phyloP scores from a whole-genome alignment of 768 basidiomycete species.

The Russula emetica region DNA sequence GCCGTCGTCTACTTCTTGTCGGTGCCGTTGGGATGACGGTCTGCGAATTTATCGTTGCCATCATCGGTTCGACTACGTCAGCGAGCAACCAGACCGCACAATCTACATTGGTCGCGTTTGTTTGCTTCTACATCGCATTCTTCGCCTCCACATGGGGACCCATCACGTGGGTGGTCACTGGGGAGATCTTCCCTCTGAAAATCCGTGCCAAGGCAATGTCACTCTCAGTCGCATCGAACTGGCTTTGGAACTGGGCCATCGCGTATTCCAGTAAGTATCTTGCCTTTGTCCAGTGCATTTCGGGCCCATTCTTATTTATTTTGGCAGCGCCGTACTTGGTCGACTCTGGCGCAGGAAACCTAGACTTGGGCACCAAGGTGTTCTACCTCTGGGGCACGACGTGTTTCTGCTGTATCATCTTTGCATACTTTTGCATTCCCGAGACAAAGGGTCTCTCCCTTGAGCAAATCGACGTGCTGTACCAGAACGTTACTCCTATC shows the following conservation, averaged over 20 bases:
- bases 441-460: constrained; percentile 82
- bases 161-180: constrained; percentile 57
- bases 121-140: constrained; percentile 46
- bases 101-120: constrained; percentile 41
- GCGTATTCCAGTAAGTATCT: constrained; percentile 30
- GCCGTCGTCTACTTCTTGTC: constrained; percentile 70
- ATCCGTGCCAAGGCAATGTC: constrained; percentile 82
- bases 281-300: not conserved
- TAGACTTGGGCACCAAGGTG: constrained; percentile 62
- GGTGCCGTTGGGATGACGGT: constrained; percentile 80
- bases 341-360: constrained; percentile 43
- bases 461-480: constrained; percentile 80
- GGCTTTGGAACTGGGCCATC: constrained; percentile 80
- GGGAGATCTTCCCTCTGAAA: constrained; percentile 80
- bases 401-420: constrained; percentile 64
- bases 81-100: constrained; percentile 50
- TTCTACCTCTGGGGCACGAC: constrained; percentile 83
- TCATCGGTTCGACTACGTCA: constrained; percentile 51
- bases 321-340: constrained; percentile 48
- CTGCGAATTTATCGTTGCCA: constrained; percentile 80
- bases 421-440: constrained; percentile 77
- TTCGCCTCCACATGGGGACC: constrained; percentile 67
- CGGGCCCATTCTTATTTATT: not conserved
- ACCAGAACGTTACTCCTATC: constrained; percentile 58
- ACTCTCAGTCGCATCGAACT: constrained; percentile 66